Base-by-base conservation (phyloP, 1,284 basidiomycete genomes). In the Grifola frondosa region DNA sequence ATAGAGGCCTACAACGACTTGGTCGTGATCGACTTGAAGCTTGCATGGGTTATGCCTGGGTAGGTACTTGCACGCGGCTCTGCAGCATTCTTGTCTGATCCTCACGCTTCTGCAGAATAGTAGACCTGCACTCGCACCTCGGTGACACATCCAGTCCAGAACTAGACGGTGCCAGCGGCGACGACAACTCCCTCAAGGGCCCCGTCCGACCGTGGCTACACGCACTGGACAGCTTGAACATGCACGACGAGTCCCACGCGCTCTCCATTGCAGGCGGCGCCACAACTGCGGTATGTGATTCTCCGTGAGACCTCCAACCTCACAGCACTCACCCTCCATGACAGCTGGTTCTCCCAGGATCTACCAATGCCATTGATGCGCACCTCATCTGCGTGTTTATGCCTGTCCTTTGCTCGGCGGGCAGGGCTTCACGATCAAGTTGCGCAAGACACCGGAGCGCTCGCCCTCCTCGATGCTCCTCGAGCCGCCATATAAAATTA, bases 401-500 rank as follows among this genome's bases (percentile, higher is more conserved):
- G n/a, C n/a, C n/a, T n/a, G n/a, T n/a, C n/a, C n/a, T n/a, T n/a
- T n/a, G n/a, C n/a, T n/a, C n/a, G n/a, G 60, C 16, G 60, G 60
- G 1, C 57, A 62, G 40, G 59, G 73, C 0, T 77, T 75, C 52
- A 56, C 68, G 8, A 73, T 80, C 57, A 81, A 82, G 53, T 58
- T 75, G 12, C 62, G 77, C 12, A 51, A 59, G 11, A 74, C 75
- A 0, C 49, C 45, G 3, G 73, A 74, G 46, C 62, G 64, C 22
- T 69, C 74, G 4, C 63, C 74, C 9, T 65, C 68, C 8, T 70
- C 73, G 0, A 58, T 72, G 59, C 56, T 78, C 11, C 61, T 79
- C 13, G 75, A 79, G 24, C 67, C 72, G 15, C 74, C 75, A 0
- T 70, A 60, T 46, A 59, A 62, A 22, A 52, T 70, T 17, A 68